Evolutionary conservation across 2,329 filamentous ascomycete species (phyloP), one percentile per base, ranked within the genome.

Genomic region (Lachnellula occidentalis): DNA sequence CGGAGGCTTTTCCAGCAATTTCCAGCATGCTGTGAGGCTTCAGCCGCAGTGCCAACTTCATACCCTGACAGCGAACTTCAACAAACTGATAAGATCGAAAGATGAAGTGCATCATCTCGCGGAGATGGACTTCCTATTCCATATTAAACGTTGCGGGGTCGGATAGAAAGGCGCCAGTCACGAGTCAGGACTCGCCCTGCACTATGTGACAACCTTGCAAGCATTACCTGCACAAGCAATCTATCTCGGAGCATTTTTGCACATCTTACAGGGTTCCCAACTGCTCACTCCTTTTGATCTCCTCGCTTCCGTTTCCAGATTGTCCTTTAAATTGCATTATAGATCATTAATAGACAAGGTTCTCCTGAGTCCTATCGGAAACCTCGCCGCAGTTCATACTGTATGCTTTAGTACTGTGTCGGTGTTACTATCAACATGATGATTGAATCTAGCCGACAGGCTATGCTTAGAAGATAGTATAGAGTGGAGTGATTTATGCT

Each of bases 231-330:
- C 45, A 46, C 39, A 17, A 50, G 45, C 46, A 56, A 52, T 56
- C 49, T 56, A 52, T 56, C 49, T 48, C 47, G 54, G 51, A 43
- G 47, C 12, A 47, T 31, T 56, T 56, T 50, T 39, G 41, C 36
- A 45, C 22, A 31, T 45, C 27, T 27, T 47, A 39, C 53, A 56
- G 37, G 50, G 49, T 34, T 11, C 27, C 24, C 45, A 34, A 15
- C 15, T 39, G 15, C 36, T 39, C n/a, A 41, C 42, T 56, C 50
- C 50, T 45, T 45, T 53, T 41, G 46, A 56, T 48, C 36, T 47
- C 24, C 34, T 53, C 54, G 50, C 50, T 53, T 56, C 46, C 15
- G 27, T 9, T 21, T 34, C n/a, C 19, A 50, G 47, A 50, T 34
- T 42, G 31, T 39, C 37, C 34, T 42, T 17, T 49, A 17, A 41